A percentile compares a stretch with the other conserved stretches of the same genome.
Evolutionary conservation across 805 yeast species (phyloP).

Genomic region (Saitoella complicata): DNA sequence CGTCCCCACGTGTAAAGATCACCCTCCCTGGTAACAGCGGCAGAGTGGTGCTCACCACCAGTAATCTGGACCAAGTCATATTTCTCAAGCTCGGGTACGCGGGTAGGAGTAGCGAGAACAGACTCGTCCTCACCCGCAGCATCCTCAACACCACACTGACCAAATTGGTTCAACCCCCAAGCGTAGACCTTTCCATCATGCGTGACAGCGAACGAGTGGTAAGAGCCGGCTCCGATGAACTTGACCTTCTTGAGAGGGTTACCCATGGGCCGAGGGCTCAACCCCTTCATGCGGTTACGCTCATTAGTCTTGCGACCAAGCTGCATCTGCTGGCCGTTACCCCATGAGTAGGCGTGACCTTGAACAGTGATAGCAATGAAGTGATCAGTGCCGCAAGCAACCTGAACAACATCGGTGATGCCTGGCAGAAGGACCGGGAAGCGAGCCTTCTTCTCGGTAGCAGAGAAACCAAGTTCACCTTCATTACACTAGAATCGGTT

Average conservation of each 20-base stretch:
- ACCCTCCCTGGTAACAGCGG: slow-evolving; percentile 59
- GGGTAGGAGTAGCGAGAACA: slow-evolving; percentile 59
- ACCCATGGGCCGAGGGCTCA: slow-evolving; percentile 74
- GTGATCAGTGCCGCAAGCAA: slow-evolving; percentile 91
- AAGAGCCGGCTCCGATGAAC: slow-evolving; percentile 82
- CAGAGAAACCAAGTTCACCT: slow-evolving; percentile 73
- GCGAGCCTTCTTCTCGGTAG: slow-evolving; percentile 44
- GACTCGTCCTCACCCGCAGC: slow-evolving; percentile 59
- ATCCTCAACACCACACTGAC: slow-evolving; percentile 78
- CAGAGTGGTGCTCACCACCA: slow-evolving; percentile 90
- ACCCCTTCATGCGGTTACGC: slow-evolving; percentile 53
- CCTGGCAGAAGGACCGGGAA: slow-evolving; percentile 48
- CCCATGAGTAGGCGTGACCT: slow-evolving; percentile 93
- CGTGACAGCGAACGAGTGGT: slow-evolving; percentile 85
- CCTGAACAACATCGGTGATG: slow-evolving; percentile 54
- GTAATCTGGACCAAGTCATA: slow-evolving; percentile 46
- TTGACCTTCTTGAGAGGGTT: slow-evolving; percentile 45
- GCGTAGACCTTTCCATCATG: slow-evolving; percentile 51
- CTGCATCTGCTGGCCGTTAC: slow-evolving; percentile 87
- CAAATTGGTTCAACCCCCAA: slow-evolving; percentile 96
- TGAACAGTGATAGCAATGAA: slow-evolving; percentile 63
- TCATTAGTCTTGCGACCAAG: slow-evolving; percentile 74
- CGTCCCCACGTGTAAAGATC: slow-evolving; percentile 77
- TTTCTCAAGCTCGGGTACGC: slow-evolving; percentile 45
- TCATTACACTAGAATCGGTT: slow-evolving; percentile 46